These are phyloP conservation scores for Eutreptiella sp. DNA, from an alignment of 208 protist genomes.

Conservation along the genomic window DNA sequence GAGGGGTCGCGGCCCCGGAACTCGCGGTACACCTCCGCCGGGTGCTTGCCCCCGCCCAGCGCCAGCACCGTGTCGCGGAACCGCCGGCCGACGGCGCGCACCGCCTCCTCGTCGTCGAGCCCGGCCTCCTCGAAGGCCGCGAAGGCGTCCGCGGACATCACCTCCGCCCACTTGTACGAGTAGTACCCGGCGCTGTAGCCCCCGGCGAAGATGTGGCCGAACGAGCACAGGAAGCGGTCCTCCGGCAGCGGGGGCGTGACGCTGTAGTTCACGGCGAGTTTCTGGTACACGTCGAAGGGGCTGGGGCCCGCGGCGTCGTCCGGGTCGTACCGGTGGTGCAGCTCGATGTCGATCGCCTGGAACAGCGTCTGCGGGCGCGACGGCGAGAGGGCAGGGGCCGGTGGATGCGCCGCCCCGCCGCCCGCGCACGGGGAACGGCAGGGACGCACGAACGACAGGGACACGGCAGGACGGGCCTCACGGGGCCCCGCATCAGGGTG, in stretches of 20 bases:
- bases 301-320: conserved; percentile 26
- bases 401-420: too few relatives aligned
- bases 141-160: conserved; percentile 57
- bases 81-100: conserved; percentile 40
- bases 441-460: too few relatives aligned
- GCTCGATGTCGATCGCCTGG: conserved; percentile 48
- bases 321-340: conserved; percentile 47
- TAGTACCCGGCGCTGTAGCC: conserved; percentile 66
- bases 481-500: too few relatives aligned
- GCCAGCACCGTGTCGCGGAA: conserved; percentile 63
- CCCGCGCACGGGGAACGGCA: too few relatives aligned
- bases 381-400: too few relatives aligned
- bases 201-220: conserved; percentile 63
- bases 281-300: conserved; percentile 40
- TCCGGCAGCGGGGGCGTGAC: conserved; percentile 37
- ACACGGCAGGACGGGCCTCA: too few relatives aligned
- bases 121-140: conserved; percentile 57
- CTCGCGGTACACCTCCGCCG: conserved; percentile 42
- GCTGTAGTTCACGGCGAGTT: conserved; percentile 27
- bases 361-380: too few relatives aligned
- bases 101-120: conserved; percentile 44
- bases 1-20: conserved; percentile 36
- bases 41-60: conserved; percentile 46
- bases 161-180: conserved; percentile 60
- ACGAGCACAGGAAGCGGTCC: conserved; percentile 48